These are phyloP conservation scores for Paratinospora sagittata DNA, from an alignment of 164 flowering plant genomes.

Conservation along the genomic window DNA sequence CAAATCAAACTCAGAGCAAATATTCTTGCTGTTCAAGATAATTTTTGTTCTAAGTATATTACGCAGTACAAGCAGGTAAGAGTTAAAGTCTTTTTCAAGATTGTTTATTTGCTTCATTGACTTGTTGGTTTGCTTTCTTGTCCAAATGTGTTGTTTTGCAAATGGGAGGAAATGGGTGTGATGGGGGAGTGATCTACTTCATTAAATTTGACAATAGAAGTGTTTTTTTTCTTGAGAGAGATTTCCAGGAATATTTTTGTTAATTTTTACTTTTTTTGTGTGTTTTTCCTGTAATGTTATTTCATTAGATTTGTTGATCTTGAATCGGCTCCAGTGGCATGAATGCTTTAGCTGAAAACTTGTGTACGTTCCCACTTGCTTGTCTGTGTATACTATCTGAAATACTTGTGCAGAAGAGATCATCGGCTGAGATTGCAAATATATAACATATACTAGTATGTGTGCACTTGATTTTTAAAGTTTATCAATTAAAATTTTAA, in stretches of 20 bases:
- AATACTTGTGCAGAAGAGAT: too few species aligned
- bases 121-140: not conserved
- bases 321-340: not conserved
- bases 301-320: not conserved
- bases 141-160: not conserved
- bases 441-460: too few species aligned
- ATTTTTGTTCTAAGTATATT: not conserved
- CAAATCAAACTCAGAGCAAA: conserved; percentile 23
- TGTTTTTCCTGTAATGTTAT: not conserved
- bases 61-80: not conserved
- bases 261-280: not conserved
- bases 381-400: not conserved
- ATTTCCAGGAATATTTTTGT: not conserved
- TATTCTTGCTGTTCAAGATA: conserved; percentile 36
- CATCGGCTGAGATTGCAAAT: too few species aligned
- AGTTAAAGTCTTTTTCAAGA: not conserved
- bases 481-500: too few species aligned
- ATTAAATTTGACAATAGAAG: too few species aligned
- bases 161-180: not conserved
- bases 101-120: not conserved
- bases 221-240: not conserved
- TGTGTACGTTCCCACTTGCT: not conserved
- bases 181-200: not conserved
- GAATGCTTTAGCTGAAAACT: not conserved
- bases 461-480: too few species aligned